Conservation (phyloP, 345 rosid genomes). For the Brassica juncea region DNA sequence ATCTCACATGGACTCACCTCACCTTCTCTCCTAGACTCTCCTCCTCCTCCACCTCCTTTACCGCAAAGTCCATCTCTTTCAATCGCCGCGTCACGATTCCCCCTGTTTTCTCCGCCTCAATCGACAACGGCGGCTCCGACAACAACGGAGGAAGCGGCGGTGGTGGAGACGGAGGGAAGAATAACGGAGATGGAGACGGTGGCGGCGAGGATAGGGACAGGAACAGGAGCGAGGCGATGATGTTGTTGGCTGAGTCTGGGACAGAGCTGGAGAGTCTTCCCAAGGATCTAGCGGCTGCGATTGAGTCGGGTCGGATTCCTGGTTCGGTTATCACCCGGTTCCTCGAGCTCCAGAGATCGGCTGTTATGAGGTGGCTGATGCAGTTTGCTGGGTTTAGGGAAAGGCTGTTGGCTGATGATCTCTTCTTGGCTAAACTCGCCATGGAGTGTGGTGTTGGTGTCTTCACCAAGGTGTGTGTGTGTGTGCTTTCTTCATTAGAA, state of each 20-base stretch:
- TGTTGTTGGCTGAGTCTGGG: slow-evolving; percentile 64
- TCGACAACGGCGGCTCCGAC: slow-evolving; percentile 36
- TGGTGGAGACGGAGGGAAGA: slow-evolving; percentile 26
- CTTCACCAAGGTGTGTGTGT: slow-evolving; percentile 76
- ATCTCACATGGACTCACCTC: slow-evolving; percentile 28
- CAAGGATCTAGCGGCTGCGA: slow-evolving; percentile 78
- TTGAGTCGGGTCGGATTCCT: slow-evolving; percentile 78
- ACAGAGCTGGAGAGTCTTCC: slow-evolving; percentile 66
- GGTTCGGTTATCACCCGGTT: slow-evolving; percentile 68
- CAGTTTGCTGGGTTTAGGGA: slow-evolving; percentile 88
- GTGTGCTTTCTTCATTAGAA: neutral
- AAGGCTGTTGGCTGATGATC: slow-evolving; percentile 88
- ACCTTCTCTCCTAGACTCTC: slow-evolving; percentile 25
- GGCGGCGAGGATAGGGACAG: slow-evolving; percentile 57
- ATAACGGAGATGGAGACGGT: slow-evolving; percentile 14
- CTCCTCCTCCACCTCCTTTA: slow-evolving; percentile 28
- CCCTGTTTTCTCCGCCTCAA: slow-evolving; percentile 40
- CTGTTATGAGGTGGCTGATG: slow-evolving; percentile 72
- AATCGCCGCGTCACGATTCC: slow-evolving; percentile 31
- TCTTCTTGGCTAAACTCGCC: slow-evolving; percentile 76
- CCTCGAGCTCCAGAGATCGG: slow-evolving; percentile 69
- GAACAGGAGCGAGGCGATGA: slow-evolving; percentile 68
- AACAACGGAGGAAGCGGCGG: slow-evolving; percentile 44
- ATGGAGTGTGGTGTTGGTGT: slow-evolving; percentile 95
- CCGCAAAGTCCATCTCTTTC: slow-evolving; percentile 34